A percentile compares a stretch with the other conserved stretches of the same genome.
These are phyloP conservation scores for Canavalia ensiformis DNA, from an alignment of 306 rosid genomes.

Conservation along the genomic window DNA sequence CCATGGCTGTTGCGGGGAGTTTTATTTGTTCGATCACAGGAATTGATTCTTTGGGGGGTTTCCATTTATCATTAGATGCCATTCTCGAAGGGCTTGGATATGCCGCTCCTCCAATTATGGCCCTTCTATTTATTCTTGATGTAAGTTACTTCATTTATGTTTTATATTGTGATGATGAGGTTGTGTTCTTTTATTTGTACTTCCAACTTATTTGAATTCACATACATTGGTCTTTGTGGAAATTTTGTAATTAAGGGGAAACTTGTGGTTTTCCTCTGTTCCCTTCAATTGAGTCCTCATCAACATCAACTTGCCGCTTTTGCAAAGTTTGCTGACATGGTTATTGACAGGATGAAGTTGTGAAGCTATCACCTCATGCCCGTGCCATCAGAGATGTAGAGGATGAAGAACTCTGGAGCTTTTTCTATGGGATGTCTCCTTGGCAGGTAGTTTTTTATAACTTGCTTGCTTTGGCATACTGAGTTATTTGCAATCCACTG, in stretches of 20 bases:
- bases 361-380: conserved; percentile 94
- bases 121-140: conserved; percentile 91
- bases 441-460: conserved; percentile 74
- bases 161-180: neutral
- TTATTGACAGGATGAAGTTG: conserved; percentile 85
- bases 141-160: conserved; percentile 53
- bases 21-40: conserved; percentile 90
- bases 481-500: conserved; percentile 38
- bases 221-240: neutral
- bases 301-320: conserved; percentile 5
- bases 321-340: conserved; percentile 22
- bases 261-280: conserved; percentile 15
- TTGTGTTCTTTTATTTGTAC: neutral
- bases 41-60: conserved; percentile 87
- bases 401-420: conserved; percentile 93
- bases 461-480: conserved; percentile 26
- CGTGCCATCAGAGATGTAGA: conserved; percentile 98
- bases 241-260: neutral
- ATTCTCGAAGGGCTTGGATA: conserved; percentile 88
- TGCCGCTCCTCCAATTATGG: conserved; percentile 97
- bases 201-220: neutral
- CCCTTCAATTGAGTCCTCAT: conserved; percentile 14
- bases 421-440: conserved; percentile 98
- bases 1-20: conserved; percentile 92
- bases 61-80: conserved; percentile 83